These are phyloP conservation scores for Diplosphaera chodatii DNA, from an alignment of 139 green algal genomes.

Conservation along the genomic window DNA sequence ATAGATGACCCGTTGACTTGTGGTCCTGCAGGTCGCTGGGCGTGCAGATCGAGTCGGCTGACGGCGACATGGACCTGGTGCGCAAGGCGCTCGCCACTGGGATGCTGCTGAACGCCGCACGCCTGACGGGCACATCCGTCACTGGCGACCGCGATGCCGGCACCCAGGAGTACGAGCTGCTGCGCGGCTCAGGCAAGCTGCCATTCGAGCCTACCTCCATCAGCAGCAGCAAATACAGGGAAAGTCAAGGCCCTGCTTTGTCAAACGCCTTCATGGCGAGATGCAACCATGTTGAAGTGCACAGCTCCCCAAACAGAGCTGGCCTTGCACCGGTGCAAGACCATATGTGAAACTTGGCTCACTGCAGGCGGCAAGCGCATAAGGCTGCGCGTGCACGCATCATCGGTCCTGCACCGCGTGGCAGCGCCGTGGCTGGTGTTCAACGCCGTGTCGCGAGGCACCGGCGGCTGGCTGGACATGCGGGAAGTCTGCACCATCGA, in stretches of 20 bases:
- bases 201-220: too few species aligned
- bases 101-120: slow-evolving; percentile 61
- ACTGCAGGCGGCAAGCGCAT: background rate
- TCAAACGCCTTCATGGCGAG: too few species aligned
- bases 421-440: slow-evolving; percentile 51
- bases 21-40: slow-evolving; percentile 37
- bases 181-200: slow-evolving; percentile 24
- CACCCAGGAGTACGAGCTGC: slow-evolving; percentile 51
- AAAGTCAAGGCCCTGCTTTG: too few species aligned
- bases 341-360: background rate
- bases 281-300: too few species aligned
- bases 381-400: slow-evolving; percentile 51
- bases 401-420: slow-evolving; percentile 51
- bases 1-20: too few species aligned
- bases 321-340: too few species aligned
- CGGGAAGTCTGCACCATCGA: slow-evolving; percentile 61
- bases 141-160: slow-evolving; percentile 40
- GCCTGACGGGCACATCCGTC: slow-evolving; percentile 20
- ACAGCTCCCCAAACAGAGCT: too few species aligned
- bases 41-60: slow-evolving; percentile 32
- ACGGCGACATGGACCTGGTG: slow-evolving; percentile 33
- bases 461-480: slow-evolving; percentile 63
- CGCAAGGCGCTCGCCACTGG: slow-evolving; percentile 38
- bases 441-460: slow-evolving; percentile 18
- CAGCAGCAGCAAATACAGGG: too few species aligned